phyloP scores from a whole-genome alignment of 192 early-diverging fungal species.

The Linderina pennispora region DNA sequence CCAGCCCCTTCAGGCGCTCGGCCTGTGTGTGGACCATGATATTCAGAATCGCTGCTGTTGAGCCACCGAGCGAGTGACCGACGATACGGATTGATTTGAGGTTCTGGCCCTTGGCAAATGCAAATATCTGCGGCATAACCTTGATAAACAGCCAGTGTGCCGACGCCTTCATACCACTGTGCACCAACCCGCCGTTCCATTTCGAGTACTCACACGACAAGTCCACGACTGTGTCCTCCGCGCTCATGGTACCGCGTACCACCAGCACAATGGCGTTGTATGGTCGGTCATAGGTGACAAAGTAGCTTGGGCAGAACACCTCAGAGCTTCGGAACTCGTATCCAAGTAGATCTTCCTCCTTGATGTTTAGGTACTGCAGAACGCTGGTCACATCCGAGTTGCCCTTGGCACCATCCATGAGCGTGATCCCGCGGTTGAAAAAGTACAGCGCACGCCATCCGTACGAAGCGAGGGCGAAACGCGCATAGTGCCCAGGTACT shows the following conservation, averaged over 20 bases:
- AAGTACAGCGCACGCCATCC: slow-evolving; percentile 71
- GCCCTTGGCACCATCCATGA: slow-evolving; percentile 58
- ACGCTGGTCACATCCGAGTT: slow-evolving; percentile 62
- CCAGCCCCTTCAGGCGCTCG: slow-evolving; percentile 19
- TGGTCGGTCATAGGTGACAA: slow-evolving; percentile 58
- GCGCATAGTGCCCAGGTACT: slow-evolving; percentile 48
- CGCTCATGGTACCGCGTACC: slow-evolving; percentile 69
- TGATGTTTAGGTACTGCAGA: slow-evolving; percentile 55
- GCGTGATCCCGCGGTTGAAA: slow-evolving; percentile 61
- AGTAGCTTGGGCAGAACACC: slow-evolving; percentile 66
- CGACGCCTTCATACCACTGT: slow-evolving; percentile 68
- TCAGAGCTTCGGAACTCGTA: slow-evolving; percentile 60
- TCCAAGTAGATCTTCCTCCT: slow-evolving; percentile 57
- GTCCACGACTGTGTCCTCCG: slow-evolving; percentile 69
- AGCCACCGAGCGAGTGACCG: slow-evolving; percentile 68
- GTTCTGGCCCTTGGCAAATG: slow-evolving; percentile 49
- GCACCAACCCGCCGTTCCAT: slow-evolving; percentile 71
- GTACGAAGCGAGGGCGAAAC: slow-evolving; percentile 58
- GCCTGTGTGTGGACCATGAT: slow-evolving; percentile 64
- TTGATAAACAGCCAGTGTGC: slow-evolving; percentile 67
- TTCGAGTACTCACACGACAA: slow-evolving; percentile 70
- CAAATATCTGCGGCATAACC: slow-evolving; percentile 57
- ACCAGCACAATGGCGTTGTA: slow-evolving; percentile 59
- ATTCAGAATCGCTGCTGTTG: slow-evolving; percentile 62
- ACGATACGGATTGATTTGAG: slow-evolving; percentile 57